phyloP scores from a whole-genome alignment of 208 protist genomes.

The Naegleria gruberi region DNA sequence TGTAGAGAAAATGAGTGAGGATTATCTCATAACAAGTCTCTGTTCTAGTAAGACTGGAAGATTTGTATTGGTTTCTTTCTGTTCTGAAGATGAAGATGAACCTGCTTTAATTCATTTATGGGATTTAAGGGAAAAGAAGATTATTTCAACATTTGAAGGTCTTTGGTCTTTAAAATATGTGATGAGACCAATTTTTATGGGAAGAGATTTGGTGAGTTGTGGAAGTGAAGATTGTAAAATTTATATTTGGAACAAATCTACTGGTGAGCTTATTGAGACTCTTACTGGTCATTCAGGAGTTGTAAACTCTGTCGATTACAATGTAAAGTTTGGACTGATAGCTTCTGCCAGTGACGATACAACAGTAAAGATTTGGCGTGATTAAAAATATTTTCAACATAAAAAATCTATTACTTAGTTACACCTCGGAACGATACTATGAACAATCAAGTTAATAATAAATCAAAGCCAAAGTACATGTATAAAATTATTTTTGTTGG shows the following conservation, averaged over 20 bases:
- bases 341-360: background rate
- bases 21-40: background rate
- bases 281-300: background rate
- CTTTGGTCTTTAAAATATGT: background rate
- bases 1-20: background rate
- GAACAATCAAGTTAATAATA: background rate
- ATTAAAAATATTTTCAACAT: too few relatives aligned
- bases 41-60: background rate
- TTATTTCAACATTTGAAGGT: background rate
- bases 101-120: background rate
- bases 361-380: background rate
- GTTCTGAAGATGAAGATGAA: background rate
- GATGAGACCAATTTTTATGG: background rate
- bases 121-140: background rate
- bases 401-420: too few relatives aligned
- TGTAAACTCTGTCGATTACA: background rate
- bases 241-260: conserved; percentile 11
- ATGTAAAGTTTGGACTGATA: background rate
- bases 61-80: background rate
- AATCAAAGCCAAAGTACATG: background rate
- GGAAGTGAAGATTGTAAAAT: conserved; percentile 11
- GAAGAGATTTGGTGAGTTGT: background rate
- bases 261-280: background rate
- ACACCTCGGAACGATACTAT: too few relatives aligned
- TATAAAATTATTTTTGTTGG: conserved; percentile 7